Conservation (phyloP, 169 alveolate genomes). For the Miamiensis avidus region DNA sequence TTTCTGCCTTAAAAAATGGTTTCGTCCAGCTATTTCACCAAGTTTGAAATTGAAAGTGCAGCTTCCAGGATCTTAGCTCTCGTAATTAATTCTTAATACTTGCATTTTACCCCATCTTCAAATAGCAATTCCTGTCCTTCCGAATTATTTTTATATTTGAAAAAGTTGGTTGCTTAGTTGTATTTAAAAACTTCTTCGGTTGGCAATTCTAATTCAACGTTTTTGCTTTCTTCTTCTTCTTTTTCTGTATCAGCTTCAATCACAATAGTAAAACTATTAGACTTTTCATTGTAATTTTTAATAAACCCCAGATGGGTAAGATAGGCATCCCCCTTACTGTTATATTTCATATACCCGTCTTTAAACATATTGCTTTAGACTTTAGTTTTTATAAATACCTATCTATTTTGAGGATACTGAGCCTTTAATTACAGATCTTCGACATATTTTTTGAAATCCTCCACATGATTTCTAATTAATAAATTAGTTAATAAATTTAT, state of each 20-base stretch:
- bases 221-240: slow-evolving; percentile 1
- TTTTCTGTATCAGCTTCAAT: neutral
- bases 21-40: slow-evolving; percentile 1
- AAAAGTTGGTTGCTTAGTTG: neutral
- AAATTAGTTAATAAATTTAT: no score
- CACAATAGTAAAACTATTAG: neutral
- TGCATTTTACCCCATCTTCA: slow-evolving; percentile 19
- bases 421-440: neutral
- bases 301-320: slow-evolving; percentile 3
- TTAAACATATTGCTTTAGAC: neutral
- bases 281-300: neutral
- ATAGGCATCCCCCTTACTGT: neutral
- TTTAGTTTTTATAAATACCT: neutral
- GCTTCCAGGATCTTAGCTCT: slow-evolving; percentile 21
- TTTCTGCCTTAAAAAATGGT: neutral
- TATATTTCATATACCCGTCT: neutral
- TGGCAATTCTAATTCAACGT: neutral
- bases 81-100: slow-evolving; percentile 10
- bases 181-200: neutral
- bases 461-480: no score
- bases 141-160: neutral
- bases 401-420: neutral
- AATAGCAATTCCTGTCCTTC: neutral
- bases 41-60: slow-evolving; percentile 7
- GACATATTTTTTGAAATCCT: no score